Conservation (phyloP, 2,329 filamentous ascomycete genomes). For the Dactylellina cionopaga region DNA sequence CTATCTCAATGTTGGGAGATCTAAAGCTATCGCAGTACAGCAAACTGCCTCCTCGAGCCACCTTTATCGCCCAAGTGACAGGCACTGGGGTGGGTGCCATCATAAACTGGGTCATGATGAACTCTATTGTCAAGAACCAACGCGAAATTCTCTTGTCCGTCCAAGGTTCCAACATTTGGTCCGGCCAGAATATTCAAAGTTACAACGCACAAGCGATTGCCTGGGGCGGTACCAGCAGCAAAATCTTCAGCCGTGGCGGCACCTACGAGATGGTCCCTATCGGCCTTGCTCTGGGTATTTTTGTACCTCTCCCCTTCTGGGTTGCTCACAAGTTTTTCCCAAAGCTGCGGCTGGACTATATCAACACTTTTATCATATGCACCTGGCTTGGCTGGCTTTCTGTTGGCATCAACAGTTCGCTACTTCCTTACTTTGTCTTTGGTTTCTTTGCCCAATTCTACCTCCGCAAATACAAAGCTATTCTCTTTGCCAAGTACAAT, state of each 20-base stretch:
- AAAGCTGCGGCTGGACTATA: constrained; percentile 57
- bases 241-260: constrained; percentile 62
- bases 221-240: constrained; percentile 61
- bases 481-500: constrained; percentile 62
- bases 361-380: constrained; percentile 63
- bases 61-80: constrained; percentile 63
- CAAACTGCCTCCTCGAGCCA: constrained; percentile 62
- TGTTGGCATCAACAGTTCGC: constrained; percentile 62
- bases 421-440: constrained; percentile 59
- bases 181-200: constrained; percentile 64
- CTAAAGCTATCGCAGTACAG: constrained; percentile 62
- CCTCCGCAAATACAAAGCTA: constrained; percentile 59
- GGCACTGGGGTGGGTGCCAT: constrained; percentile 62
- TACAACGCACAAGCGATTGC: constrained; percentile 63
- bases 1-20: constrained; percentile 58
- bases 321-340: constrained; percentile 58
- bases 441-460: constrained; percentile 60
- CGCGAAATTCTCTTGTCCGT: constrained; percentile 61
- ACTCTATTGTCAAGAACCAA: constrained; percentile 63
- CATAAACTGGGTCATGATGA: constrained; percentile 65
- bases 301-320: constrained; percentile 63
- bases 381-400: constrained; percentile 63
- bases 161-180: constrained; percentile 64
- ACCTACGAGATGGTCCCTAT: constrained; percentile 62
- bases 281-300: constrained; percentile 62